Evolutionary conservation across 208 protist species (phyloP).

Genomic region (Leishmania braziliensis): DNA sequence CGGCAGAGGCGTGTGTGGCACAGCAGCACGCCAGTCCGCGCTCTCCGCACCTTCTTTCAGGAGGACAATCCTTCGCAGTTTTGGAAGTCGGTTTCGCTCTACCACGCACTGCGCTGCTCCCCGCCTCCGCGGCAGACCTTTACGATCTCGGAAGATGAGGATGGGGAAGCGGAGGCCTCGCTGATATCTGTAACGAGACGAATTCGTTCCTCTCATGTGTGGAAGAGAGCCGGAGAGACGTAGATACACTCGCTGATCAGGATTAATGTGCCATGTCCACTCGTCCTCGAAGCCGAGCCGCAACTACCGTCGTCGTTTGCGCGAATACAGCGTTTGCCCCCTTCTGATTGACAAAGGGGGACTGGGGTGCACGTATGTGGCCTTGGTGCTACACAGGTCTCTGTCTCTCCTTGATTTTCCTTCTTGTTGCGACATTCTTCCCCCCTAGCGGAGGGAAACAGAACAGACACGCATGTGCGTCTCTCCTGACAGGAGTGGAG

Average conservation of each 20-base stretch:
- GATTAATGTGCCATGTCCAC: not conserved
- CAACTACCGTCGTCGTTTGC: not conserved
- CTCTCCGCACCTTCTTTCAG: slow-evolving; percentile 40
- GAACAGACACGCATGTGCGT: not conserved
- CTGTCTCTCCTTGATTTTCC: not conserved
- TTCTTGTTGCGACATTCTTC: not conserved
- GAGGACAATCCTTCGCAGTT: slow-evolving; percentile 61
- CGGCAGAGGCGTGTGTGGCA: slow-evolving; percentile 18
- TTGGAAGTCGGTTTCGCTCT: slow-evolving; percentile 52
- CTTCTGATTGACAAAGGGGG: not conserved
- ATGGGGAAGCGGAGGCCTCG: slow-evolving; percentile 11
- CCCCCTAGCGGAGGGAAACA: not conserved
- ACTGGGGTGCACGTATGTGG: not conserved
- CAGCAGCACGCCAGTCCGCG: slow-evolving; percentile 11
- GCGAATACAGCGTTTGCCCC: not conserved
- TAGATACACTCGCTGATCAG: not conserved
- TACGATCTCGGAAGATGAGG: slow-evolving; percentile 11
- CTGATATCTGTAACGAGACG: not conserved
- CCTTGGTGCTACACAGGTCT: not conserved
- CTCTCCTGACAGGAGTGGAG: not conserved
- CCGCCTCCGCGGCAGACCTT: slow-evolving; percentile 22
- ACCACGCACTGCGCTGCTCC: slow-evolving; percentile 34
- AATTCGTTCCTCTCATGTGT: no score
- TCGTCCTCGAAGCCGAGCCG: not conserved
- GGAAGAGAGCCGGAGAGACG: not conserved